A percentile compares a stretch with the other conserved stretches of the same genome.
phyloP scores from a whole-genome alignment of 805 yeast genomes.

The Lipomyces spencermartinsiae region DNA sequence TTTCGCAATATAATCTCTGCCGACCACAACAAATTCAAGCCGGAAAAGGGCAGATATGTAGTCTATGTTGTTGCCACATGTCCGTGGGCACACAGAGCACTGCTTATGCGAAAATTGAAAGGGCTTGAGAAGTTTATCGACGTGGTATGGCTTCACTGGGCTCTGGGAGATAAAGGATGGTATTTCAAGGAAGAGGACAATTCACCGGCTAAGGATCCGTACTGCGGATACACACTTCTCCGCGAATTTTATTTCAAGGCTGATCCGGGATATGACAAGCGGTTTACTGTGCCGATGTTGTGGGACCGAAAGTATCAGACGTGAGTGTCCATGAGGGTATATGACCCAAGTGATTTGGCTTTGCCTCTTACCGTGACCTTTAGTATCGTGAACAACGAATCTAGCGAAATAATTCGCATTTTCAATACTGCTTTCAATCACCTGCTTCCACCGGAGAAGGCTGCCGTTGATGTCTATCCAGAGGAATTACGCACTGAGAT shows the following conservation, averaged over 20 bases:
- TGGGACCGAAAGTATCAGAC: slow-evolving; percentile 86
- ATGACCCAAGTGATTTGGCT: background rate
- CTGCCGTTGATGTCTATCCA: slow-evolving; percentile 70
- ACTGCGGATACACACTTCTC: slow-evolving; percentile 63
- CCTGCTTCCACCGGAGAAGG: slow-evolving; percentile 49
- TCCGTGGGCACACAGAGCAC: slow-evolving; percentile 94
- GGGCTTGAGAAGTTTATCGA: slow-evolving; percentile 61
- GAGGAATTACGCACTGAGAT: slow-evolving; percentile 58
- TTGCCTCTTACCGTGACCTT: background rate
- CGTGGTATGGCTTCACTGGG: slow-evolving; percentile 85
- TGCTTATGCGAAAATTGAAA: slow-evolving; percentile 74
- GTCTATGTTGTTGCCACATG: slow-evolving; percentile 91
- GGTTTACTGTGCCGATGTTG: slow-evolving; percentile 90
- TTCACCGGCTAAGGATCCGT: slow-evolving; percentile 56
- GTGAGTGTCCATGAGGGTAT: background rate
- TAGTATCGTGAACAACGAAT: slow-evolving; percentile 84
- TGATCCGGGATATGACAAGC: slow-evolving; percentile 73
- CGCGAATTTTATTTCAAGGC: slow-evolving; percentile 78
- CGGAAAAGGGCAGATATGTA: slow-evolving; percentile 85
- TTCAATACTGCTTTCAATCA: slow-evolving; percentile 72
- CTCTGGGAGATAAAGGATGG: slow-evolving; percentile 82
- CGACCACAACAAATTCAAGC: slow-evolving; percentile 63
- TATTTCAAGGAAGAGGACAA: slow-evolving; percentile 60
- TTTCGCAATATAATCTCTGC: slow-evolving; percentile 71
- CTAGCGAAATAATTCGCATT: slow-evolving; percentile 82